phyloP scores from a whole-genome alignment of 2,329 filamentous ascomycete species.

The Penicillium sp. region DNA sequence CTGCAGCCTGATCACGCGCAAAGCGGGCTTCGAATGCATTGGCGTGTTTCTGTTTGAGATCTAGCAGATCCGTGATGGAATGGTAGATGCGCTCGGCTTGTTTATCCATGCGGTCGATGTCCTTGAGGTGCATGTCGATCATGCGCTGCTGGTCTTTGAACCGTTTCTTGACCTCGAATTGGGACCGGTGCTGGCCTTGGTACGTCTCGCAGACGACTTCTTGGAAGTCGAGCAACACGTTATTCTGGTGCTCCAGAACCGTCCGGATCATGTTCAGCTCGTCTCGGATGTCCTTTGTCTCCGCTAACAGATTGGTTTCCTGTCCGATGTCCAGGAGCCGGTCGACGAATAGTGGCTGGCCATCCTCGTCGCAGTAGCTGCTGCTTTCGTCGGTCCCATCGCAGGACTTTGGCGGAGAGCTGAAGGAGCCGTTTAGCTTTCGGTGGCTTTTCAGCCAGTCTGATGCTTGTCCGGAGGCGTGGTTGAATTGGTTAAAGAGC shows the following conservation, averaged over 20 bases:
- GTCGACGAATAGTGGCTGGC: constrained; percentile 47
- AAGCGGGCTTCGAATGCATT: constrained; percentile 65
- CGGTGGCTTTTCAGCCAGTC: constrained; percentile 54
- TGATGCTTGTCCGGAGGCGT: constrained; percentile 56
- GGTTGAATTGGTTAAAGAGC: constrained; percentile 61
- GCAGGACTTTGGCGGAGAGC: constrained; percentile 4
- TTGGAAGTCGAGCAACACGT: constrained; percentile 36
- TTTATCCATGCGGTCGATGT: constrained; percentile 63
- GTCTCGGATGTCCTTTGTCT: constrained; percentile 66
- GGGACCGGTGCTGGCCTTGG: constrained; percentile 34
- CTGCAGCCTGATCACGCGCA: constrained; percentile 57
- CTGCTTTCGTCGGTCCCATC: constrained; percentile 15
- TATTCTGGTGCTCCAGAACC: constrained; percentile 39
- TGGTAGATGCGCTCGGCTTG: constrained; percentile 61
- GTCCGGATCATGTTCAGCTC: constrained; percentile 61
- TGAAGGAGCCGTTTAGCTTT: constrained; percentile 36
- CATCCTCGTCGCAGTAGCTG: constrained; percentile 30
- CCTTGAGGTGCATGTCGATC: constrained; percentile 58
- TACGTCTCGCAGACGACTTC: constrained; percentile 38
- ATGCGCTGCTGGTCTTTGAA: constrained; percentile 58
- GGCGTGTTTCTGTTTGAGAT: constrained; percentile 68
- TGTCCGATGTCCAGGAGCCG: constrained; percentile 53
- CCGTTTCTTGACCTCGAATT: constrained; percentile 53
- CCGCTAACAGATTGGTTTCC: constrained; percentile 60
- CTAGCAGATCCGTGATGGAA: constrained; percentile 61